A percentile compares a stretch with the other conserved stretches of the same genome.
These are phyloP conservation scores for Ogataea neopini DNA, from an alignment of 805 yeast genomes.

Conservation along the genomic window DNA sequence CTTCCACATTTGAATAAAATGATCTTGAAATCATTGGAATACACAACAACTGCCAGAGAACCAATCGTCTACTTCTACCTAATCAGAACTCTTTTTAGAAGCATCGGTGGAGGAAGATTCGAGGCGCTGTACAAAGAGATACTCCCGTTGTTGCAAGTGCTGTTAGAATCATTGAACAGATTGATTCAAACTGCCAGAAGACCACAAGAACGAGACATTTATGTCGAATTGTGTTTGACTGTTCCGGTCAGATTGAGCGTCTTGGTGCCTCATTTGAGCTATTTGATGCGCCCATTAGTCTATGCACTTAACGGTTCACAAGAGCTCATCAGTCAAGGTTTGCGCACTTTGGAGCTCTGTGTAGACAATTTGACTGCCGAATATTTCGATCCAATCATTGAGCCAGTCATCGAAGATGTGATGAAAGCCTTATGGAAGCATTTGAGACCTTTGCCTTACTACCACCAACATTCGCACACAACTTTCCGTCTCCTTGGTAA, in stretches of 20 bases:
- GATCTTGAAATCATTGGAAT: slow-evolving; percentile 74
- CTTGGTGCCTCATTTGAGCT: slow-evolving; percentile 87
- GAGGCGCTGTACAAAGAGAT: slow-evolving; percentile 92
- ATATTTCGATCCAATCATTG: slow-evolving; percentile 94
- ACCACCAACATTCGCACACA: slow-evolving; percentile 93
- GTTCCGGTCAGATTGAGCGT: slow-evolving; percentile 95
- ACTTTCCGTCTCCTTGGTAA: slow-evolving; percentile 92
- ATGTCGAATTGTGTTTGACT: slow-evolving; percentile 91
- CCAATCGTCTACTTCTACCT: slow-evolving; percentile 88
- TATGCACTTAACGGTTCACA: slow-evolving; percentile 87
- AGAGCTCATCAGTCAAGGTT: slow-evolving; percentile 91
- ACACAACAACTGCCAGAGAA: slow-evolving; percentile 83
- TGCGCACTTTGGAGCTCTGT: slow-evolving; percentile 91
- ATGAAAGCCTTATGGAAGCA: slow-evolving; percentile 93
- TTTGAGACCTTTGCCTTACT: slow-evolving; percentile 87
- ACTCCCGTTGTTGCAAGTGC: slow-evolving; percentile 83
- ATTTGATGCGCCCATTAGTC: slow-evolving; percentile 87
- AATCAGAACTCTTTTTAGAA: slow-evolving; percentile 84
- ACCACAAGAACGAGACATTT: slow-evolving; percentile 89
- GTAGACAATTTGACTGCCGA: slow-evolving; percentile 96
- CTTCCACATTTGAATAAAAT: slow-evolving; percentile 85
- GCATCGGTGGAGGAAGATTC: slow-evolving; percentile 96
- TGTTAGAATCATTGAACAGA: slow-evolving; percentile 82
- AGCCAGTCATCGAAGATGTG: slow-evolving; percentile 93
- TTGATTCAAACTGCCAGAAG: slow-evolving; percentile 80